Conservation (phyloP, 2,329 filamentous ascomycete genomes). For the Talaromyces islandicus region DNA sequence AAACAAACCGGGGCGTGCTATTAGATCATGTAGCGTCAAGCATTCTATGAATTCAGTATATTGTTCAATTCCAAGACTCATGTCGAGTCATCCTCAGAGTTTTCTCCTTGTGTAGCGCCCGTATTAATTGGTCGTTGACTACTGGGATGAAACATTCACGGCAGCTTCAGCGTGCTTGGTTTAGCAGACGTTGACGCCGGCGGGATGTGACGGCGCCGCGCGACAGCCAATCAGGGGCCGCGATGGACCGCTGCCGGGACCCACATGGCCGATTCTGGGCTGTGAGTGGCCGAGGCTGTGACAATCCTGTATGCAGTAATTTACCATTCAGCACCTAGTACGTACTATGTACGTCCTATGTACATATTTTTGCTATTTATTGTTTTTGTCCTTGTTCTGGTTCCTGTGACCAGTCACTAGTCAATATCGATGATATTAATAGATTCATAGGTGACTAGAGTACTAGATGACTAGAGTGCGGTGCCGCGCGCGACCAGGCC, state of each 20-base stretch:
- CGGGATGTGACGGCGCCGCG: background rate
- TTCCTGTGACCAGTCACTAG: background rate
- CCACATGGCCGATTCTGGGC: background rate
- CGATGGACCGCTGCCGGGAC: background rate
- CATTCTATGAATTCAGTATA: constrained; percentile 10
- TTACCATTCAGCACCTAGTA: background rate
- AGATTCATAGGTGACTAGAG: too few species aligned
- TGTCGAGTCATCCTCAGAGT: background rate
- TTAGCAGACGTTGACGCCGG: background rate
- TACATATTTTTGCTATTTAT: too few species aligned
- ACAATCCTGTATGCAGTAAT: background rate
- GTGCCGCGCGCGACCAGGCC: background rate
- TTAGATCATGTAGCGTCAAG: constrained; percentile 17
- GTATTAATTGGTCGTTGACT: background rate
- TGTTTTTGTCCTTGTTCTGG: background rate
- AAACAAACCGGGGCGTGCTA: constrained; percentile 4
- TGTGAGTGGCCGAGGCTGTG: background rate
- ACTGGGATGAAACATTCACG: background rate
- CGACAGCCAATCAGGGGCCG: background rate
- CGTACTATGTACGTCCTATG: too few species aligned
- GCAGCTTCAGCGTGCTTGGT: too few species aligned
- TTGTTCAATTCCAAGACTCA: constrained; percentile 1
- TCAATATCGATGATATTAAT: background rate
- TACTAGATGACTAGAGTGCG: too few species aligned
- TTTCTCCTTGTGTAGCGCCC: background rate